Percentiles rank a stretch among this genome's conserved stretches.
Evolutionary conservation across 2,329 filamentous ascomycete species (phyloP).

Genomic region (Colletotrichum costaricense): DNA sequence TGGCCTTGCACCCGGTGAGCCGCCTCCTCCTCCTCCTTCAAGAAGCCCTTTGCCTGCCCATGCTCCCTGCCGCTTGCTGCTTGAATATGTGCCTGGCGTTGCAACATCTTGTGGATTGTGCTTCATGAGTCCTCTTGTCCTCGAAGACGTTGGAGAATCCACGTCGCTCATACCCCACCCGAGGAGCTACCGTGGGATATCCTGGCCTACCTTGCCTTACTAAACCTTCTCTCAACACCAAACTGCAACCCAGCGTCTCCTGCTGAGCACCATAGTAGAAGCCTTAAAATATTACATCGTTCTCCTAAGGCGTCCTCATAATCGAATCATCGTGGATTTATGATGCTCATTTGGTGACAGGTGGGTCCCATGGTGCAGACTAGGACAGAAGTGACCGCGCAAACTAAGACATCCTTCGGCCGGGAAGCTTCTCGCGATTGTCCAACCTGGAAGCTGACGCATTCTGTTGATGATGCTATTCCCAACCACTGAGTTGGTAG

Average conservation of each 20-base stretch:
- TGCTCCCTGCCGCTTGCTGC: not conserved
- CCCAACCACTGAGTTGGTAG: not conserved
- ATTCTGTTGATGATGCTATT: conserved; percentile 16
- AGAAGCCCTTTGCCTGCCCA: not conserved
- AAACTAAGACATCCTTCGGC: not conserved
- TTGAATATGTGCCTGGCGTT: not conserved
- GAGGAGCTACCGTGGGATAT: conserved; percentile 12
- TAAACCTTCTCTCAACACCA: conserved; percentile 20
- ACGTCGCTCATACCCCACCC: conserved; percentile 28
- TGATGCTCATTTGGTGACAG: not conserved
- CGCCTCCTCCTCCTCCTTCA: not conserved
- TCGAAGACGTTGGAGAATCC: conserved; percentile 24
- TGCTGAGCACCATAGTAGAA: not conserved
- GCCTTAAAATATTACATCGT: not conserved
- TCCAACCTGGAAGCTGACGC: not conserved
- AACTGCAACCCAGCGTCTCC: not conserved
- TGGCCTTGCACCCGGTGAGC: not conserved
- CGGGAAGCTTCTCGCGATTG: not conserved
- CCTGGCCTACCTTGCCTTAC: conserved; percentile 3
- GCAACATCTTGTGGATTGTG: conserved; percentile 5
- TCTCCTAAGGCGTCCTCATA: not conserved
- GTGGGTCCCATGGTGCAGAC: not conserved
- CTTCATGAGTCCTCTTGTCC: conserved; percentile 6
- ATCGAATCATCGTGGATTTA: not conserved
- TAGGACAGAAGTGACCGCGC: not conserved